Base-by-base conservation (phyloP, 2,329 filamentous ascomycete genomes). In the Ophiostoma piceae region DNA sequence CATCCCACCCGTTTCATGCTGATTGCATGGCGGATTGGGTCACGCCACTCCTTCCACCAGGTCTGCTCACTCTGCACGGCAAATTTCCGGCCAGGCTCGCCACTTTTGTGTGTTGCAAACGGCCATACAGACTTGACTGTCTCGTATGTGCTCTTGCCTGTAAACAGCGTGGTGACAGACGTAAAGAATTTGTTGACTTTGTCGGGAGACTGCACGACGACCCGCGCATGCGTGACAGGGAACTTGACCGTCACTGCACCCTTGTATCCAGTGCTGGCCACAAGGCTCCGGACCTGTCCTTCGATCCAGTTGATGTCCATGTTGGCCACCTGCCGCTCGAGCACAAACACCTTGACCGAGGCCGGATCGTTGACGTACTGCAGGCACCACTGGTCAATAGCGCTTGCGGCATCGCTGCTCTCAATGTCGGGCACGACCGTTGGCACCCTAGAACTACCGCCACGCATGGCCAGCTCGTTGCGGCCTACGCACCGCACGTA, bases 91-190 rank as follows among this genome's bases (percentile, higher is more conserved):
- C 75, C 81, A n/a, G 72, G 75, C 72, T 83, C 83, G 54, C 78
- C 83, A 73, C 77, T 82, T 74, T 76, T 78, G 3, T 79, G 78
- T 72, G 83, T 83, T 1, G 85, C 85, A 76, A 85, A 87, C 3
- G 84, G 85, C 85, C 85, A 87, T 1, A 87, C 81, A 0, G 81
- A 80, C 75, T 85, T 84, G 67, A 85, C 80, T 2, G 85, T 83
- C 75, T 86, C 84, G 73, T 86, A 87, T 72, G 80, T 83, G 75
- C 81, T 82, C 75, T 82, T 84, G 3, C 84, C 84, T 0, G 79
- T 79, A 73, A 87, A 86, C 1, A 87, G 76, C 32, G 82, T 80
- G 1, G 82, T 80, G 35, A 87, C 79, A 32, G 79, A 82, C 14
- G 83, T 84, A 73, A 87, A 82, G 76, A 87, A 84, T 68, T 82